A percentile compares a stretch with the other conserved stretches of the same genome.
Evolutionary conservation across 345 rosid species (phyloP).

Genomic region (Eutrema heterophyllum): DNA sequence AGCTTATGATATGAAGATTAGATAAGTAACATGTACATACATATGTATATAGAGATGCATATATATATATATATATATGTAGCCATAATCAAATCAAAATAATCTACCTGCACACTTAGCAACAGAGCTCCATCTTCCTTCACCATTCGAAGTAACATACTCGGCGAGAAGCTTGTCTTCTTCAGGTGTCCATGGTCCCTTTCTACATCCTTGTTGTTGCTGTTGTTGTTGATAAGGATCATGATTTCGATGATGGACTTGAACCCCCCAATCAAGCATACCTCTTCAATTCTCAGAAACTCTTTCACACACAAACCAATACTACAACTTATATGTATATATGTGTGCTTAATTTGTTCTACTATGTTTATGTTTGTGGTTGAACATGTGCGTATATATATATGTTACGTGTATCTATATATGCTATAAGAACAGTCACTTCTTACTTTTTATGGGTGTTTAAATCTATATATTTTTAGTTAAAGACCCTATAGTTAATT

Average conservation of each 20-base stretch:
- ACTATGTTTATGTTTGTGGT: constrained; percentile 23
- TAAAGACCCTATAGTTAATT: constrained; percentile 10
- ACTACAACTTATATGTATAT: neutral
- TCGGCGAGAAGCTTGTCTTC: constrained; percentile 64
- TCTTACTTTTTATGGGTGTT: constrained; percentile 9
- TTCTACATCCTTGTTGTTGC: constrained; percentile 48
- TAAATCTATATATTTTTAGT: constrained; percentile 14
- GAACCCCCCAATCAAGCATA: constrained; percentile 47
- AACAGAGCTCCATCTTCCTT: constrained; percentile 83
- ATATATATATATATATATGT: neutral
- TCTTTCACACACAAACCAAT: neutral
- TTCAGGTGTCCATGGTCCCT: constrained; percentile 88
- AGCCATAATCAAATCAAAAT: neutral
- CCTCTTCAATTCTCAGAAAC: constrained; percentile 15
- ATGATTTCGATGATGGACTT: constrained; percentile 18
- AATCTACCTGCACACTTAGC: constrained; percentile 54
- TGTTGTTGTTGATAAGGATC: constrained; percentile 20
- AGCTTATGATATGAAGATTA: neutral
- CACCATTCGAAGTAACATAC: constrained; percentile 59
- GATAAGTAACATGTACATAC: neutral
- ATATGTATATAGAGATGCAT: neutral
- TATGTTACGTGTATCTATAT: constrained; percentile 6
- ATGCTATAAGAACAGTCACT: constrained; percentile 12
- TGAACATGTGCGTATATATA: constrained; percentile 10
- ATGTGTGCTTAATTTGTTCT: neutral